Evolutionary conservation across 2,329 filamentous ascomycete genomes (phyloP).

Genomic region (Trichoderma sp.): DNA sequence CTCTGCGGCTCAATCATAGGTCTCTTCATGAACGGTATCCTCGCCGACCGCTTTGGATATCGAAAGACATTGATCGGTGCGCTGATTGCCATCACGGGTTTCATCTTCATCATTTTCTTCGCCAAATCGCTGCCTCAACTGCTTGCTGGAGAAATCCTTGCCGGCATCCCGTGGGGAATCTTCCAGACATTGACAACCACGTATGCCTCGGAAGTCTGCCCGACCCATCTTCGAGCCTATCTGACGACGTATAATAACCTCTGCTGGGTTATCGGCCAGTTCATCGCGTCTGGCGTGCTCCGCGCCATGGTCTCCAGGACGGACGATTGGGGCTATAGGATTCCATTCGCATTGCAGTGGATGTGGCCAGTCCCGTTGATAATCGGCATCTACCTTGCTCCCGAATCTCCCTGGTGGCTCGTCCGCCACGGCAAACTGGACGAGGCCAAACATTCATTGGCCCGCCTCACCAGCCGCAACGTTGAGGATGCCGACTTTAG

Average conservation of each 20-base stretch:
- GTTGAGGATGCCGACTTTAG: constrained; percentile 32
- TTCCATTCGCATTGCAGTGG: constrained; percentile 51
- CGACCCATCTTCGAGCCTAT: constrained; percentile 46
- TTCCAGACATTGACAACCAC: constrained; percentile 48
- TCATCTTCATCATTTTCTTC: constrained; percentile 51
- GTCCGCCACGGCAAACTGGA: constrained; percentile 41
- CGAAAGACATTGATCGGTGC: constrained; percentile 46
- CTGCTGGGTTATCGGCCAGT: constrained; percentile 50
- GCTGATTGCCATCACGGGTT: constrained; percentile 38
- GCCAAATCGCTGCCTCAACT: constrained; percentile 40
- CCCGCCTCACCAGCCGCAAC: constrained; percentile 41
- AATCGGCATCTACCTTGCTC: constrained; percentile 42
- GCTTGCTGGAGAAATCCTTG: constrained; percentile 45
- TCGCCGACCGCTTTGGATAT: constrained; percentile 47
- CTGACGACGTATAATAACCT: constrained; percentile 49
- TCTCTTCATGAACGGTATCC: constrained; percentile 46
- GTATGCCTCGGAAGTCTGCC: constrained; percentile 49
- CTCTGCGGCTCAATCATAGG: constrained; percentile 50
- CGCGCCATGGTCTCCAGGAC: constrained; percentile 37
- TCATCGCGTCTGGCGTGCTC: constrained; percentile 44
- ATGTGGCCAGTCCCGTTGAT: constrained; percentile 46
- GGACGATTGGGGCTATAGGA: constrained; percentile 45
- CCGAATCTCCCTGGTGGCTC: constrained; percentile 52
- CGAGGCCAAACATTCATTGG: constrained; percentile 39
- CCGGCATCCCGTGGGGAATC: constrained; percentile 46